Percentiles rank a stretch among this genome's conserved stretches.
These are phyloP conservation scores for Naematelia aurantialba DNA, from an alignment of 768 basidiomycete genomes.

Conservation along the genomic window DNA sequence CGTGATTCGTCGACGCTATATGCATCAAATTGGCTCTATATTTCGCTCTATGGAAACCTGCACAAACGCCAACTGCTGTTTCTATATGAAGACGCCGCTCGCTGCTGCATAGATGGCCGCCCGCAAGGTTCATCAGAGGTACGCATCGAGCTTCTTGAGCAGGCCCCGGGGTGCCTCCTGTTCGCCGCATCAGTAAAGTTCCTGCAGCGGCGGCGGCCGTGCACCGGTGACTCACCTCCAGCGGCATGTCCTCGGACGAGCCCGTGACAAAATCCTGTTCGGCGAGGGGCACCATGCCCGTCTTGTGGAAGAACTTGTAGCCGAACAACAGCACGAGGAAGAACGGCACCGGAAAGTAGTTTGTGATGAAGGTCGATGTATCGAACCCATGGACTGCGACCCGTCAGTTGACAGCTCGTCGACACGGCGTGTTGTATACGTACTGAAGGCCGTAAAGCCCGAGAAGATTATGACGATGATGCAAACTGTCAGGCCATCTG, in stretches of 20 bases:
- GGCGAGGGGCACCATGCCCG: neutral
- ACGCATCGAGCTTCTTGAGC: neutral
- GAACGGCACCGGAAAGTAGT: slow-evolving; percentile 8
- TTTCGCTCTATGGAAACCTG: neutral
- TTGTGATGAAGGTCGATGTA: slow-evolving; percentile 7
- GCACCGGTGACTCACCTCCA: neutral
- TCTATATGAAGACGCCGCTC: neutral
- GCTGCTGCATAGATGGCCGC: no score
- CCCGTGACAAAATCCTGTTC: slow-evolving; percentile 2
- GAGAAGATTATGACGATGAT: slow-evolving; percentile 6
- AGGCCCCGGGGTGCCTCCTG: neutral
- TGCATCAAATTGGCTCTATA: neutral
- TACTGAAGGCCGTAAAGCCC: slow-evolving; percentile 3
- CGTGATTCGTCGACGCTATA: no score
- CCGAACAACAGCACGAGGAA: slow-evolving; percentile 6
- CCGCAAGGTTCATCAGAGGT: neutral
- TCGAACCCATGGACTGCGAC: neutral
- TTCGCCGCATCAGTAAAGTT: neutral
- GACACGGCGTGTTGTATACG: neutral
- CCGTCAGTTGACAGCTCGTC: neutral
- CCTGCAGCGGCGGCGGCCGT: no score
- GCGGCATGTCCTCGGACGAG: slow-evolving; percentile 5
- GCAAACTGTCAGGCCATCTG: neutral
- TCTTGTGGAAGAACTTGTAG: slow-evolving; percentile 4
- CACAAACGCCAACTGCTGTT: neutral